Conservation (phyloP, 2,329 filamentous ascomycete species). For the Talaromyces rugulosus region DNA sequence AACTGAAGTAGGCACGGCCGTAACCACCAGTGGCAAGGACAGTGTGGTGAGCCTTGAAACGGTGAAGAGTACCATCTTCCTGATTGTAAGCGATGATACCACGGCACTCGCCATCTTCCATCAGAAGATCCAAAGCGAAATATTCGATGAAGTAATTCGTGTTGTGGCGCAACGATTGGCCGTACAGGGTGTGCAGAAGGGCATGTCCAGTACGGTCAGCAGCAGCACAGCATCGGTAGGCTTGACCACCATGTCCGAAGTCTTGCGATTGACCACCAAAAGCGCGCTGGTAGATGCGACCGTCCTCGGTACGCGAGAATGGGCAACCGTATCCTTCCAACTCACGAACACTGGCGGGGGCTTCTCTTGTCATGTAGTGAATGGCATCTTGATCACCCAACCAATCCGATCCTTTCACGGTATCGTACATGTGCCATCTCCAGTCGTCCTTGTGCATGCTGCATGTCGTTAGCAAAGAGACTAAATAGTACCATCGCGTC, state of each 20-base stretch:
- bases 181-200: constrained; percentile 96
- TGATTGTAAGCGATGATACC: constrained; percentile 98
- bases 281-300: constrained; percentile 96
- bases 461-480: constrained; percentile 1
- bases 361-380: constrained; percentile 97
- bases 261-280: constrained; percentile 97
- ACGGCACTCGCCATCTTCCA: constrained; percentile 95
- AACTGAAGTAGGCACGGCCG: constrained; percentile 96
- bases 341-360: constrained; percentile 85
- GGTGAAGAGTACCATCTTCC: constrained; percentile 95
- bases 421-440: constrained; percentile 99
- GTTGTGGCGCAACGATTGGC: constrained; percentile 93
- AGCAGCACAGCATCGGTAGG: constrained; percentile 93
- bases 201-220: constrained; percentile 97
- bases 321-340: constrained; percentile 97
- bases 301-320: constrained; percentile 87
- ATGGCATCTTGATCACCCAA: constrained; percentile 96
- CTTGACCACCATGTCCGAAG: constrained; percentile 94
- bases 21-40: constrained; percentile 96
- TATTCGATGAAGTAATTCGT: constrained; percentile 99
- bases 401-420: constrained; percentile 97
- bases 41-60: constrained; percentile 95
- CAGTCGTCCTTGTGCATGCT: constrained; percentile 99
- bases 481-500: neutral
- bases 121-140: constrained; percentile 94